Conservation (phyloP, 2,329 filamentous ascomycete genomes). For the Dothistroma septosporum region DNA sequence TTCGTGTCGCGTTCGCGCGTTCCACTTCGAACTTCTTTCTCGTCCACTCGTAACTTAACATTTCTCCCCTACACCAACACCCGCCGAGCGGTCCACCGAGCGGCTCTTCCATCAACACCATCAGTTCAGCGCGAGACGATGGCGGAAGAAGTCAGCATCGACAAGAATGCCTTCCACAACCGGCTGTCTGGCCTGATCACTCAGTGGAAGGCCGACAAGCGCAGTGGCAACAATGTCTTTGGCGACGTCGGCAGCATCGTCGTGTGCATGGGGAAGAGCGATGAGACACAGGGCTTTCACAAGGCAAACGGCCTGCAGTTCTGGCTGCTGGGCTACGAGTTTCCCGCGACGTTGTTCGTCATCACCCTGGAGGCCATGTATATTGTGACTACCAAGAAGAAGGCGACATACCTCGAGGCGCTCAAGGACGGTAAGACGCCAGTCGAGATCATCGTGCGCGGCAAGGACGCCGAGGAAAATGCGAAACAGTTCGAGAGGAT, state of each 20-base stretch:
- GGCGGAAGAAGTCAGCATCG: constrained; percentile 87
- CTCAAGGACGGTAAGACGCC: constrained; percentile 86
- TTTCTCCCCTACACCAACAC: constrained; percentile 8
- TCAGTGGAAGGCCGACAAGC: constrained; percentile 95
- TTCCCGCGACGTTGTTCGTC: constrained; percentile 90
- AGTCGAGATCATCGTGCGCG: constrained; percentile 84
- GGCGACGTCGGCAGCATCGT: constrained; percentile 81
- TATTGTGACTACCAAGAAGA: constrained; percentile 93
- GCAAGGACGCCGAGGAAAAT: constrained; percentile 88
- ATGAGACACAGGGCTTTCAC: constrained; percentile 79
- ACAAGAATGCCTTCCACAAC: constrained; percentile 89
- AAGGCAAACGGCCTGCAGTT: constrained; percentile 98
- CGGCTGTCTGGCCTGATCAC: constrained; percentile 81
- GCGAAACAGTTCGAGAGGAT: constrained; percentile 84
- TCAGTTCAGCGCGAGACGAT: constrained; percentile 40
- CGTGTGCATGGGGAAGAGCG: constrained; percentile 91
- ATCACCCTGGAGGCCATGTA: constrained; percentile 85
- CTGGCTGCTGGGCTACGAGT: constrained; percentile 98
- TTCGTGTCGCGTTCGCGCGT: constrained; percentile 9
- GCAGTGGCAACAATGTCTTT: constrained; percentile 78
- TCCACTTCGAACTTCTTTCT: constrained; percentile 10
- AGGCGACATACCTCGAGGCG: constrained; percentile 90
- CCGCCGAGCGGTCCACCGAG: constrained; percentile 15
- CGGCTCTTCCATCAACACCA: constrained; percentile 19
- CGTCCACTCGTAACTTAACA: neutral